These are phyloP conservation scores for Triticum urartu DNA, from an alignment of 176 grass and related monocot species.

Conservation along the genomic window DNA sequence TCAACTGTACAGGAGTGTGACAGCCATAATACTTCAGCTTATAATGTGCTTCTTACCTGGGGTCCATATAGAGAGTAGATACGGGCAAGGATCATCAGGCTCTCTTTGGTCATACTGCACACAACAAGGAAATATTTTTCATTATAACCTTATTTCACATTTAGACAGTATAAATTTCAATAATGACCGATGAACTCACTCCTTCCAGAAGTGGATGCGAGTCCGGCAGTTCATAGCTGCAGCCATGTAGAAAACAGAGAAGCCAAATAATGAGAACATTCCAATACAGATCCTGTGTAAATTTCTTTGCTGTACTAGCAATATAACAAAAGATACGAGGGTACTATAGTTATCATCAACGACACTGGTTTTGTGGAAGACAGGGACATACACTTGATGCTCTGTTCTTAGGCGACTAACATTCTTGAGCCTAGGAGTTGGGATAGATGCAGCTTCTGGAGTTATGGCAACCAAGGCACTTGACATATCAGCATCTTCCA, in stretches of 20 bases:
- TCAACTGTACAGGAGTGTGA: not conserved
- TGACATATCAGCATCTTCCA: conserved; percentile 77
- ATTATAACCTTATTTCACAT: not conserved
- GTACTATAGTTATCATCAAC: not conserved
- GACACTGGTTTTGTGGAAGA: not conserved
- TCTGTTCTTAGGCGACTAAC: conserved; percentile 80
- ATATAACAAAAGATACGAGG: not conserved
- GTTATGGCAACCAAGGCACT: conserved; percentile 69
- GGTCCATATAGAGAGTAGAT: conserved; percentile 81
- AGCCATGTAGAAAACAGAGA: conserved; percentile 27
- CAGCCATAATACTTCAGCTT: not conserved
- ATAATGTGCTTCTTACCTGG: conserved; percentile 48
- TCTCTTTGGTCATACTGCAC: conserved; percentile 67
- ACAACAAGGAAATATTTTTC: conserved; percentile 26
- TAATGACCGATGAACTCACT: conserved; percentile 42
- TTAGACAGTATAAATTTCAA: not conserved
- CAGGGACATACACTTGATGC: conserved; percentile 80
- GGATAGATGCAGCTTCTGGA: conserved; percentile 65
- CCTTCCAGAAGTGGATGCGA: conserved; percentile 64
- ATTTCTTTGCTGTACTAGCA: not conserved
- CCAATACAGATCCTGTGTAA: not conserved
- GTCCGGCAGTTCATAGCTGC: conserved; percentile 82
- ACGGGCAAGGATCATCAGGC: conserved; percentile 70
- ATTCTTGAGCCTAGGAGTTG: conserved; percentile 79
- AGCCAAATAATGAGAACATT: conserved; percentile 11